phyloP scores from a whole-genome alignment of 305 asterid species.

The Plantago coronopus region DNA sequence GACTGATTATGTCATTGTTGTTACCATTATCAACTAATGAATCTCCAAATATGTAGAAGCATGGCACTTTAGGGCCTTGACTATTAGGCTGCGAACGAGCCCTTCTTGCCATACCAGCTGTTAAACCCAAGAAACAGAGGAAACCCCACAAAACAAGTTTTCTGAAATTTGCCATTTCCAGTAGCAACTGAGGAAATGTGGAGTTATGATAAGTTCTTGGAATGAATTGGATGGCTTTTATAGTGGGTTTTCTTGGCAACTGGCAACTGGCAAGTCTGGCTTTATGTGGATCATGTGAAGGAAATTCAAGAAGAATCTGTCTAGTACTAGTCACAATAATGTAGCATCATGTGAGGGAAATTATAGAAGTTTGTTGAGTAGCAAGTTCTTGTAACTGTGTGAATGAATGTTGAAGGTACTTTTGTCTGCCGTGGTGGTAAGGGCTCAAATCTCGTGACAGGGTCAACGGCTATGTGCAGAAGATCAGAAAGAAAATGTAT shows the following conservation, averaged over 20 bases:
- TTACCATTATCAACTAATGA: constrained; percentile 92
- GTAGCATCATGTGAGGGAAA: constrained; percentile 26
- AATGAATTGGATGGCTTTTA: constrained; percentile 7
- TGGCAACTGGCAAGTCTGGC: no score
- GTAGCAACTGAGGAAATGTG: neutral
- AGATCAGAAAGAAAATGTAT: neutral
- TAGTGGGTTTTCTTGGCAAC: constrained; percentile 6
- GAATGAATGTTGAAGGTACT: constrained; percentile 1
- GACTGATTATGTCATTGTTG: constrained; percentile 64
- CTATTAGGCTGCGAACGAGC: constrained; percentile 40
- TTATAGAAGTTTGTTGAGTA: constrained; percentile 12
- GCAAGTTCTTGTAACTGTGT: constrained; percentile 26
- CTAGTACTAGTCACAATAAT: neutral
- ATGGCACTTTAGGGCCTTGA: constrained; percentile 53
- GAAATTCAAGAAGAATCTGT: constrained; percentile 6
- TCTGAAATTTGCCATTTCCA: constrained; percentile 18
- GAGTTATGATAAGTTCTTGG: neutral
- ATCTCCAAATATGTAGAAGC: constrained; percentile 77
- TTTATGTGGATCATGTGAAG: constrained; percentile 17
- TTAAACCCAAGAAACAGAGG: constrained; percentile 22
- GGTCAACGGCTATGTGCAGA: no score
- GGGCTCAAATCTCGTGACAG: constrained; percentile 32
- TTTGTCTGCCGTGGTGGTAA: constrained; percentile 21
- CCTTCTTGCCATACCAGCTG: constrained; percentile 13
- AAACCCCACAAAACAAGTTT: constrained; percentile 23